Evolutionary conservation across 305 asterid genomes (phyloP), one percentile per base, ranked within the genome.

Genomic region (Salvia sclarea): DNA sequence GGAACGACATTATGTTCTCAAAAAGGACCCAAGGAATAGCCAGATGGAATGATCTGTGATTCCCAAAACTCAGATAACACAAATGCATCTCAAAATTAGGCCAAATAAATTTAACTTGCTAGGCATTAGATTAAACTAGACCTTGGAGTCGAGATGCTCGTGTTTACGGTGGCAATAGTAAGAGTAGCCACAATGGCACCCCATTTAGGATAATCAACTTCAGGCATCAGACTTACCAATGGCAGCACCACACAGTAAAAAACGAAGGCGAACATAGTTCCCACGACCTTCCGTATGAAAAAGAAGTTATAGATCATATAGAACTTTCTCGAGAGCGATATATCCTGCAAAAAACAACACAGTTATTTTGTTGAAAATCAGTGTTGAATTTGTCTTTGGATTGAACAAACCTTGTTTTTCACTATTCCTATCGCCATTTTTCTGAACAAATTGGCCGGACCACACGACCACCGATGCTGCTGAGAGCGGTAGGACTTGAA

Each of bases 401-500:
- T 4, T 14, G 31, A 9, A 66, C 76, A n/a, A 20, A 87, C 91
- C 91, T 85, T 83, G 79, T 82, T 85, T 69, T 78, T 83, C 2
- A 78, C 77, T 17, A 88, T 87, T 24, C 81, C 89, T 31, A 52
- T 69, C 69, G 76, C 88, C 83, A 78, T 85, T 79, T 87, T 87
- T 2, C 88, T 28, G 85, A 87, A 87, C 64, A 87, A 68, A 75
- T 87, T 85, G 30, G 91, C 91, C 0, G 95, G 88, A 18, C 95
- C 95, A 60, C 85, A 85, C 2, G 84, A 80, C 95, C 95, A 85
- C 1, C 95, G 79, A 72, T 85, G 88, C 78, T 88, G 95, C 75
- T 85, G 92, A 62, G 79, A 83, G 0, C 90, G 86, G 61, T 75
- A 87, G 14, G 95, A 84, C 74, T 81, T 85, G 82, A 85, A 87